A percentile compares a stretch with the other conserved stretches of the same genome.
phyloP scores from a whole-genome alignment of 2,329 filamentous ascomycete species.

The Verruconis gallopava region DNA sequence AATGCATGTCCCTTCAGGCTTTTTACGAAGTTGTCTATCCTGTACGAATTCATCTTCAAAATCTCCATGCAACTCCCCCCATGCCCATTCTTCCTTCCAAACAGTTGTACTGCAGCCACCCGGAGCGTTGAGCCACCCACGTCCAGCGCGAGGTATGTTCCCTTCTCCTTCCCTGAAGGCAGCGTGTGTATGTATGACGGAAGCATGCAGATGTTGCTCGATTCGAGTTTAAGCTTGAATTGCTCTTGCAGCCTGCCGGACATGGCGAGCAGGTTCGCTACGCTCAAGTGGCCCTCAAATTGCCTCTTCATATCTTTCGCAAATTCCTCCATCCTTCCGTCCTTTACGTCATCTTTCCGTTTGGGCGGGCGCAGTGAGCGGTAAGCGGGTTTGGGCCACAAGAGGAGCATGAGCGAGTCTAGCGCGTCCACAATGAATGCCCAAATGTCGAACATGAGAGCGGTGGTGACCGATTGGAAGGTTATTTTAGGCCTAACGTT shows the following conservation, averaged over 20 bases:
- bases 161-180: constrained; percentile 45
- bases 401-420: constrained; percentile 27
- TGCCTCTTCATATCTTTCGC: constrained; percentile 29
- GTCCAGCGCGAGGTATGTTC: constrained; percentile 49
- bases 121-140: constrained; percentile 55
- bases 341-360: constrained; percentile 22
- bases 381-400: constrained; percentile 17
- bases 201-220: constrained; percentile 49
- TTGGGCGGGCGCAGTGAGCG: constrained; percentile 22
- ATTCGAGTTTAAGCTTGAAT: constrained; percentile 40
- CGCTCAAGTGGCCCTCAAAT: constrained; percentile 31
- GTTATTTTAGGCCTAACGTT: not conserved
- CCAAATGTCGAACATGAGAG: constrained; percentile 28
- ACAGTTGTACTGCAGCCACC: constrained; percentile 45
- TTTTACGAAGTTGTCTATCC: constrained; percentile 44
- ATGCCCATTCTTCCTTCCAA: constrained; percentile 31
- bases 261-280: constrained; percentile 29
- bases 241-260: constrained; percentile 35
- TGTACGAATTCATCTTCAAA: constrained; percentile 39
- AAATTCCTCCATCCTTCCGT: constrained; percentile 36
- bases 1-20: constrained; percentile 42
- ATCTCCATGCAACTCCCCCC: constrained; percentile 38
- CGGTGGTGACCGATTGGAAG: not conserved
- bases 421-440: constrained; percentile 25
- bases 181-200: constrained; percentile 51